Conservation (phyloP, 2,329 filamentous ascomycete species). For the Alternaria hordeiaustralica region DNA sequence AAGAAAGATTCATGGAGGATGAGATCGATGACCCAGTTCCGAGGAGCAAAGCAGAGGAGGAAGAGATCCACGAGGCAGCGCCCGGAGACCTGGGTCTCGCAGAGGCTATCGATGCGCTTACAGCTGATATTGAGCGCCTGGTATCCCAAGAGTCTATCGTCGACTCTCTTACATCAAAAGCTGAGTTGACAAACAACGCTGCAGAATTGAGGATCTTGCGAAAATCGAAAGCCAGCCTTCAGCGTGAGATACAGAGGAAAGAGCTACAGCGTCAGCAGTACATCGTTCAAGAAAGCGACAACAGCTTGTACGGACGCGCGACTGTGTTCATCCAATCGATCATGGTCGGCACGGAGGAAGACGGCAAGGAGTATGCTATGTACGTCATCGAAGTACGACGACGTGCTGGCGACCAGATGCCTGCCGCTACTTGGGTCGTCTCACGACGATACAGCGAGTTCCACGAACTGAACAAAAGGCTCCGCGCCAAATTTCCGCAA, state of each 20-base stretch:
- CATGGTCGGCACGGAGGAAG: constrained; percentile 88
- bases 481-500: constrained; percentile 83
- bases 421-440: constrained; percentile 91
- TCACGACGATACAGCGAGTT: constrained; percentile 97
- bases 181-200: constrained; percentile 95
- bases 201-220: constrained; percentile 89
- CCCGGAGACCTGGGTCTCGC: constrained; percentile 92
- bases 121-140: constrained; percentile 87
- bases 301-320: constrained; percentile 91
- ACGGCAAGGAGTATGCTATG: constrained; percentile 90
- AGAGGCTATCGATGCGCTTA: constrained; percentile 89
- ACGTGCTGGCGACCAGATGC: constrained; percentile 92
- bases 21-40: constrained; percentile 77
- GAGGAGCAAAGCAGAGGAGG: constrained; percentile 68
- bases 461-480: constrained; percentile 88
- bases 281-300: constrained; percentile 96
- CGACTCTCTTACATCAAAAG: constrained; percentile 89
- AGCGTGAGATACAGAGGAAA: constrained; percentile 90
- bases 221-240: constrained; percentile 92
- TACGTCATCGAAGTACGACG: constrained; percentile 93
- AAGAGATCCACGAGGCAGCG: constrained; percentile 91
- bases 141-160: constrained; percentile 87
- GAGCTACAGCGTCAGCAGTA: constrained; percentile 97
- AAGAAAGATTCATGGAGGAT: constrained; percentile 84
- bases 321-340: constrained; percentile 90